Evolutionary conservation across 768 basidiomycete genomes (phyloP).

Genomic region (Fistulinella prunicolor): DNA sequence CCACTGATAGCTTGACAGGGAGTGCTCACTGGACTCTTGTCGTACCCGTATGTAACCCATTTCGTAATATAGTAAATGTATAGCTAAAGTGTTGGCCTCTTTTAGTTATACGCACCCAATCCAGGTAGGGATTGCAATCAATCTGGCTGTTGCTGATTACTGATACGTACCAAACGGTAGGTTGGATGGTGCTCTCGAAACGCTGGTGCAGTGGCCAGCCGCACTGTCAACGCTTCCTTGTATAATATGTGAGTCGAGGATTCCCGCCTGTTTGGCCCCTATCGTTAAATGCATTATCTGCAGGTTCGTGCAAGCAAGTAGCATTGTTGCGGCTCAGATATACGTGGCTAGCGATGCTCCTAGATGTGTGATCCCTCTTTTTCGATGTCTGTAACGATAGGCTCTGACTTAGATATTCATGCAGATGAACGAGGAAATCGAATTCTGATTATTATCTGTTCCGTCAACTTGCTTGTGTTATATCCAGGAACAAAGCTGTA

Average conservation of each 20-base stretch:
- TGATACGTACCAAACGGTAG: constrained; percentile 11
- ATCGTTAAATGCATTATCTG: neutral
- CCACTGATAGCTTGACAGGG: constrained; percentile 27
- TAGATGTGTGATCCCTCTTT: constrained; percentile 34
- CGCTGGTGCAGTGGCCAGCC: constrained; percentile 54
- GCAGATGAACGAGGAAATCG: constrained; percentile 60
- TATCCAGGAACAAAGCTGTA: constrained; percentile 55
- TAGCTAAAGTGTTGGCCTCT: neutral
- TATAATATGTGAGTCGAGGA: constrained; percentile 52
- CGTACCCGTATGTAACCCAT: constrained; percentile 37
- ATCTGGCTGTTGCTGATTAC: neutral
- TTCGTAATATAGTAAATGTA: neutral
- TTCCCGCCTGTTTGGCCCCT: neutral
- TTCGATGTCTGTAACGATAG: neutral
- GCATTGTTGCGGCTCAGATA: constrained; percentile 49
- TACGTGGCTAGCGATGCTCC: constrained; percentile 62
- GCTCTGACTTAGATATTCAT: neutral
- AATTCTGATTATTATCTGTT: constrained; percentile 48
- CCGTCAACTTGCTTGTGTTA: constrained; percentile 49
- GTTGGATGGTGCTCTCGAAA: constrained; percentile 62
- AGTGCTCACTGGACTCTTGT: constrained; percentile 43
- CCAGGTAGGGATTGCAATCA: constrained; percentile 27
- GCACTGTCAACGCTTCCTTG: constrained; percentile 57
- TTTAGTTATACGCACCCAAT: constrained; percentile 47
- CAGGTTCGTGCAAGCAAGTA: constrained; percentile 43